A percentile compares a stretch with the other conserved stretches of the same genome.
These are phyloP conservation scores for Euphorbia pulcherrima DNA, from an alignment of 345 rosid species.

Conservation along the genomic window DNA sequence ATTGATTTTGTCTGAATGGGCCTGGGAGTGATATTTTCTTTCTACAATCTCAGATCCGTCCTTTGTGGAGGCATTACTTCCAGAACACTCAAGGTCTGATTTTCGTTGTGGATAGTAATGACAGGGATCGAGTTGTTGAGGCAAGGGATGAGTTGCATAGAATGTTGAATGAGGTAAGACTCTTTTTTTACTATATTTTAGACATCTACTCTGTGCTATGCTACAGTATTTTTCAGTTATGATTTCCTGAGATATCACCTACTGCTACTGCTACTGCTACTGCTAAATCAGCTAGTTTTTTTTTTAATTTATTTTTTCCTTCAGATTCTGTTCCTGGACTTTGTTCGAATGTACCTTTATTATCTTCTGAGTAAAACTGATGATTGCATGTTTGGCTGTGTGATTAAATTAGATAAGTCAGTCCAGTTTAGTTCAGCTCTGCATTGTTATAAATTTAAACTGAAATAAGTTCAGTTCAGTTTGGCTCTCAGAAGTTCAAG, in stretches of 20 bases:
- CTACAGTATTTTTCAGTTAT: neutral
- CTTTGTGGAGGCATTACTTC: conserved; percentile 20
- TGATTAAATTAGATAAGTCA: neutral
- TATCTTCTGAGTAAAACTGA: neutral
- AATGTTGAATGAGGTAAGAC: conserved; percentile 16
- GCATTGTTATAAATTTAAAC: too few species aligned
- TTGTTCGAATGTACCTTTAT: neutral
- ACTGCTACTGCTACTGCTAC: neutral
- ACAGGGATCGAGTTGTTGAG: conserved; percentile 17
- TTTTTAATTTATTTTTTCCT: neutral
- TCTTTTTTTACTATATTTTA: neutral
- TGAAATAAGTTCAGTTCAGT: too few species aligned
- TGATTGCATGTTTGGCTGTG: neutral
- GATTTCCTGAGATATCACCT: neutral
- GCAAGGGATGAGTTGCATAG: conserved; percentile 22
- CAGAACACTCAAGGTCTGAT: conserved; percentile 20
- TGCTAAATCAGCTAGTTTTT: neutral
- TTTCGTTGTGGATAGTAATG: conserved; percentile 20
- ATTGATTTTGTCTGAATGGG: neutral
- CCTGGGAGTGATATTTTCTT: neutral
- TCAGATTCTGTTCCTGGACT: neutral
- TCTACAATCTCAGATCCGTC: conserved; percentile 12
- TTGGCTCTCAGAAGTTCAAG: too few species aligned
- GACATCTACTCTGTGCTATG: neutral
- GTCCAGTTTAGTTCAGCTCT: too few species aligned